Evolutionary conservation across 192 early-diverging fungal genomes (phyloP), one percentile per base, ranked within the genome.

Genomic region (Radiomyces spectabilis): DNA sequence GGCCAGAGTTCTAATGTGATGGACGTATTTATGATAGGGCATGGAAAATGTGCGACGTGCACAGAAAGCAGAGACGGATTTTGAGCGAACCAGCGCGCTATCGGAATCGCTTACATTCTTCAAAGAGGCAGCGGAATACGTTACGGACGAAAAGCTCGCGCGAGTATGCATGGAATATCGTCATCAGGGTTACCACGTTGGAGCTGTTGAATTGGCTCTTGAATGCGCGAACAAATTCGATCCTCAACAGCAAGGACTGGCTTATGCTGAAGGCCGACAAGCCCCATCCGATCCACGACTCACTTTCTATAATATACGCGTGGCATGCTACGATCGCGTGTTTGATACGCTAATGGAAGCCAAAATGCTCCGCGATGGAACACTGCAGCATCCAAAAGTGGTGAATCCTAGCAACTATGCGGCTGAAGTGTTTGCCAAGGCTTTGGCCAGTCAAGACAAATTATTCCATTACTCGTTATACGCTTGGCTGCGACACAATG

Each of bases 401-500:
- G n/a, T n/a, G n/a, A n/a, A n/a, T n/a, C n/a, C n/a, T n/a, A n/a
- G n/a, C n/a, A n/a, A n/a, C n/a, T n/a, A n/a, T n/a, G n/a, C n/a
- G n/a, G n/a, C 25, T 4, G 27, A 41, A 13, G 48, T 37, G 25
- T 44, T 64, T 19, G 15, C 37, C 5, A 32, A 35, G 7, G 54
- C 62, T 13, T 41, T 64, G 32, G 39, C 41, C 4, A 44, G 40
- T 2, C 16, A 51, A 38, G 62, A 64, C 19, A 29, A 43, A 12
- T 32, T 66, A 2, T 66, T 66, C 41, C 64, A 59, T n/a, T 66
- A 47, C 32, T 32, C 51, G 15, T 34, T 66, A 26, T 66, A 66
- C 32, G 32, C 59, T n/a, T 66, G 63, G 63, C 49, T 53, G 15
- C 46, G 29, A 31, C 24, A 27, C 25, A 51, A 51, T 6, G 26